Conservation (phyloP, 257 asterid genomes). For the Solanum tacnaense region DNA sequence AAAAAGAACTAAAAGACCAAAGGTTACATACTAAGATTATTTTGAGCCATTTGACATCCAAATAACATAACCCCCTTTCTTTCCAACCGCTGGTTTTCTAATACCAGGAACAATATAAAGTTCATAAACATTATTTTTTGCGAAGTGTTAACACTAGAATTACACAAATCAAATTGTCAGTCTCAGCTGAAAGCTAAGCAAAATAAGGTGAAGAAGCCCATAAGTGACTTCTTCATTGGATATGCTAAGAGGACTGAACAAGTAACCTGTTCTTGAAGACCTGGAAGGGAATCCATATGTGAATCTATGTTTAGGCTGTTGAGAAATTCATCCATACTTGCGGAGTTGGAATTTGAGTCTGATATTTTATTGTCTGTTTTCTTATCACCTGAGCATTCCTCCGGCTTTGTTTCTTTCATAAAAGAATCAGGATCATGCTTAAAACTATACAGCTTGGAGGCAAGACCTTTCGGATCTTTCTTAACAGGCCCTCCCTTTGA, state of each 20-base stretch:
- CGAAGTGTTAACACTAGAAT: background rate
- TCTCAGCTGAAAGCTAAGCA: background rate
- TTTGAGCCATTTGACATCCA: background rate
- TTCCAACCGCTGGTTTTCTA: background rate
- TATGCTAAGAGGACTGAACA: background rate
- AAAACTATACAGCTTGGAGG: slow-evolving; percentile 78
- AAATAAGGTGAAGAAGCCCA: background rate
- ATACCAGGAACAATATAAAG: background rate
- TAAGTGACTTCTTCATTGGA: background rate
- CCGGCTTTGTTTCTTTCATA: slow-evolving; percentile 31
- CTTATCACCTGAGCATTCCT: slow-evolving; percentile 29
- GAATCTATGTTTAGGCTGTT: slow-evolving; percentile 39
- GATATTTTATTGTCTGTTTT: slow-evolving; percentile 10
- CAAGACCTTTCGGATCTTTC: slow-evolving; percentile 70
- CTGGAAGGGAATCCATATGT: slow-evolving; percentile 67
- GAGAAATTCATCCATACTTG: slow-evolving; percentile 41
- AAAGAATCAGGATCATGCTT: slow-evolving; percentile 46
- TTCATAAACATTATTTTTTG: background rate
- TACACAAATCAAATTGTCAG: background rate
- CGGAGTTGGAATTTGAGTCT: slow-evolving; percentile 27
- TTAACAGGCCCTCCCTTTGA: slow-evolving; percentile 39
- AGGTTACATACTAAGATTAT: background rate
- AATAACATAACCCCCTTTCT: background rate
- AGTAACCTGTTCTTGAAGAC: slow-evolving; percentile 78
- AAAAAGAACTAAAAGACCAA: background rate